Base-by-base conservation (phyloP, 305 asterid genomes). In the Petunia hybrid region DNA sequence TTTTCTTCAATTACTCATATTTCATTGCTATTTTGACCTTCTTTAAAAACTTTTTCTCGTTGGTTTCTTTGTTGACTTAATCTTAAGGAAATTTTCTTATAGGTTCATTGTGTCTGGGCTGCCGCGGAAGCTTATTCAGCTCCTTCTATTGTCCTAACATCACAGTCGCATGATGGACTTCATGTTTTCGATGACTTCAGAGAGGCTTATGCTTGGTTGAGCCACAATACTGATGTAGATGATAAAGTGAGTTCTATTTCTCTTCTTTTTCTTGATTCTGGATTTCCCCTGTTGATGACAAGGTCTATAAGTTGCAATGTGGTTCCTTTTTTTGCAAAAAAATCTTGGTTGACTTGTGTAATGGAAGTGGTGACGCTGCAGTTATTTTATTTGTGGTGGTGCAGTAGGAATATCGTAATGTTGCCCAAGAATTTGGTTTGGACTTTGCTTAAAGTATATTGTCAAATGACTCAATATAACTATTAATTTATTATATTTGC, bases 41-140 rank as follows among this genome's bases (percentile, higher is more conserved):
- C 51, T 35, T 6, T 6, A 51, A 35, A 36, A 16, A 2, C 4
- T 69, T 69, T 69, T 35, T 3, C 62, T 51, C 63, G 53, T 65
- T 41, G 43, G 6, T 75, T 36, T 64, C 48, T 73, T 40, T 78
- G 62, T 73, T 51, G 63, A 51, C 12, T 68, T 80, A 67, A 63
- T 77, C 61, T 76, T 82, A 66, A 80, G 56, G 13, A 78, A 73
- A 41, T 40, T 45, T 84, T 73, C 48, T 66, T 84, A 88, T 70
- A 96, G 99, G 95, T 94, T 88, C 99, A 96, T 81, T 93, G 97
- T 89, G 99, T 96, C 82, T 94, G 99, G 99, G 98, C 98, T 67
- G 99, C 99, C 40, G 98, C 98, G 36, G 99, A 96, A 90, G 99
- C 99, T 77, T 96, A 96, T 89, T 96, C 99, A 81, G 98, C 99